Evolutionary conservation across 2,329 filamentous ascomycete species (phyloP), one percentile per base, ranked within the genome.

Genomic region (Colletotrichum lentis): DNA sequence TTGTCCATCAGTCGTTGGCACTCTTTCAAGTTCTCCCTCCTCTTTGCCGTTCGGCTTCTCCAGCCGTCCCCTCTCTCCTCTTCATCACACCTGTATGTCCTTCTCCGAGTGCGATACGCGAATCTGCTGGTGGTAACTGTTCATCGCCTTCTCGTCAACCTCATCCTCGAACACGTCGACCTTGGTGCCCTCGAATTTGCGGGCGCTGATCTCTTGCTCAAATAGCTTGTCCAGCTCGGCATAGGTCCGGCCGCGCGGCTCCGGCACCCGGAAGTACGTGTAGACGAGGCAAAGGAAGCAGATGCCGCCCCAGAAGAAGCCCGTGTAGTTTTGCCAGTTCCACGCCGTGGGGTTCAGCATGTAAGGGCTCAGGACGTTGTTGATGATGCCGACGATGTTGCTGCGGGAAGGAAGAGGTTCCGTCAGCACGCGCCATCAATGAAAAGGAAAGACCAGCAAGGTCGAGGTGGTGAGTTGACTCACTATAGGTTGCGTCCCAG

Each of bases 291-390:
- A 96, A 63, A 89, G 79, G 80, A 93, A 92, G 79, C 92, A 95
- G 65, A 93, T 89, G 0, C 90, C 91, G 16, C 88, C 90, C 91
- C 93, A 93, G 83, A 96, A 96, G 81, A 97, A 96, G 35, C 94
- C 93, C 0, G 93, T 87, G 73, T 87, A 96, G 80, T 96, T 96
- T 69, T 88, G 85, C 94, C 93, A 97, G 79, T 96, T 83, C 94
- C 94, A 97, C 0, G 88, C 91, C 1, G 83, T 85, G 0, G 94
- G 93, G 80, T 97, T 97, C 49, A 97, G 85, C 94, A 97, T 97
- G 80, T 96, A 97, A 0, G 94, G 94, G 0, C 93, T 96, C 47
- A 97, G 79, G 4, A 97, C 90, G 58, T 88, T 90, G 75, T 89
- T 92, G 73, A 97, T 80, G 72, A 97, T 97, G 71, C 87, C 90